Evolutionary conservation across 805 yeast species (phyloP).

Genomic region (Starmerella apis): DNA sequence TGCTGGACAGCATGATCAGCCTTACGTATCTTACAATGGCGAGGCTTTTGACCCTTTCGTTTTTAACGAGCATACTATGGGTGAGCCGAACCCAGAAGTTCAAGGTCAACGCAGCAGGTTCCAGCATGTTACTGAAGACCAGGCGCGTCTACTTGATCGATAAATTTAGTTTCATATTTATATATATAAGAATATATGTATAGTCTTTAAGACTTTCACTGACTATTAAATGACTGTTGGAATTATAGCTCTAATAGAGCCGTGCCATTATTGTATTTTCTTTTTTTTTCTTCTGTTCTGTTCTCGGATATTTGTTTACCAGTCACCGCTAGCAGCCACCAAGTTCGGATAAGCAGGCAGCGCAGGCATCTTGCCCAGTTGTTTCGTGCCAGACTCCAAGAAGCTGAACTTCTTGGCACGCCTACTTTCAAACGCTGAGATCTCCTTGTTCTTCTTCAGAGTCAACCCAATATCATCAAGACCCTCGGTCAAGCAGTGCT

Average conservation of each 20-base stretch:
- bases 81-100: neutral
- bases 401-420: conserved; percentile 79
- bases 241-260: too few species aligned
- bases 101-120: neutral
- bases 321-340: conserved; percentile 20
- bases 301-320: conserved; percentile 10
- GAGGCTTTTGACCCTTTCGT: neutral
- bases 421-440: conserved; percentile 58
- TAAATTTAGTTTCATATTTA: neutral
- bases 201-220: neutral
- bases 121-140: neutral
- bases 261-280: too few species aligned
- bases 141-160: neutral
- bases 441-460: conserved; percentile 73
- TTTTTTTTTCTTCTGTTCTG: neutral
- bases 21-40: conserved; percentile 2
- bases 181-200: neutral
- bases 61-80: neutral
- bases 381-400: conserved; percentile 72
- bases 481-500: conserved; percentile 89
- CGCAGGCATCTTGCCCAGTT: conserved; percentile 20
- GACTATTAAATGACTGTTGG: neutral
- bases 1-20: conserved; percentile 1
- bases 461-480: conserved; percentile 96
- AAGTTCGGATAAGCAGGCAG: conserved; percentile 20